Conservation (phyloP, 805 yeast genomes). For the Starmera quercuum region DNA sequence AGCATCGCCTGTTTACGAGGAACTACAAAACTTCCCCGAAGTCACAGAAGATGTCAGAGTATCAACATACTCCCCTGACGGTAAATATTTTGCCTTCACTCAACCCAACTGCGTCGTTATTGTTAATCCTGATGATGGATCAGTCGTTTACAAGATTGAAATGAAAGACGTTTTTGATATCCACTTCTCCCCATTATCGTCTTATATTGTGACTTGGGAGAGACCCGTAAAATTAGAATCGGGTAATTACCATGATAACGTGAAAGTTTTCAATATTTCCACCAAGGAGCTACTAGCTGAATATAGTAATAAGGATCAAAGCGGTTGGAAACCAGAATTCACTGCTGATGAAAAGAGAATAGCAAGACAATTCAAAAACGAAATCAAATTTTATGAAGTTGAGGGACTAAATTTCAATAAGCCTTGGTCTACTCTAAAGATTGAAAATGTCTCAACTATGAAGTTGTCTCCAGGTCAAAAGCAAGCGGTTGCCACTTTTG, state of each 20-base stretch:
- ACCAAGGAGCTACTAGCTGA: constrained; percentile 43
- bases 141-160: constrained; percentile 38
- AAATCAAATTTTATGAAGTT: constrained; percentile 63
- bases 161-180: constrained; percentile 70
- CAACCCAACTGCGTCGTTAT: constrained; percentile 55
- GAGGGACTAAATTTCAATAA: constrained; percentile 35
- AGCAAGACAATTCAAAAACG: constrained; percentile 53
- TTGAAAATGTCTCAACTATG: constrained; percentile 52
- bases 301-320: constrained; percentile 75
- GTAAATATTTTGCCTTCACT: constrained; percentile 63
- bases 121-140: constrained; percentile 47
- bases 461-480: constrained; percentile 80
- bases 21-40: constrained; percentile 17
- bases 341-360: constrained; percentile 70
- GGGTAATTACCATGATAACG: constrained; percentile 74
- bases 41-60: constrained; percentile 46
- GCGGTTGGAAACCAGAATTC: constrained; percentile 90
- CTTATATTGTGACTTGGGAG: constrained; percentile 81
- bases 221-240: constrained; percentile 66
- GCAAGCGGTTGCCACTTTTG: constrained; percentile 73
- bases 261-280: constrained; percentile 61
- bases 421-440: constrained; percentile 51
- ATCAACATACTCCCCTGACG: constrained; percentile 62
- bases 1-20: constrained; percentile 33
- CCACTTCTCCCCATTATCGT: constrained; percentile 84